These are phyloP conservation scores for Beauveria australis DNA, from an alignment of 2,329 filamentous ascomycete genomes.

Conservation along the genomic window DNA sequence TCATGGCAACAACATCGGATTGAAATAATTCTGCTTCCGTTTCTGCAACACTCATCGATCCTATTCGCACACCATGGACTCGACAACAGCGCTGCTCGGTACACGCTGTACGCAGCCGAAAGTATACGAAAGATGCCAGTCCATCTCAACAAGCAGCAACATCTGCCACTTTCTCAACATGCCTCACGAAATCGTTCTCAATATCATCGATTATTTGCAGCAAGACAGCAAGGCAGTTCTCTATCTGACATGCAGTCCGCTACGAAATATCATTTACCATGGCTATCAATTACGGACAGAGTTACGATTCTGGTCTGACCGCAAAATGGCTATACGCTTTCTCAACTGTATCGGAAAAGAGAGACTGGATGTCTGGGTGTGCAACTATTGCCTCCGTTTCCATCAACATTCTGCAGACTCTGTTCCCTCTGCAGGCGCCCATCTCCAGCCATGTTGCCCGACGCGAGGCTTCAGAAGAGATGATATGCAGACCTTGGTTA, in stretches of 20 bases:
- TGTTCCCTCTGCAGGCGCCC: no score
- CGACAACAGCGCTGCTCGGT: no score
- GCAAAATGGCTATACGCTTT: background rate
- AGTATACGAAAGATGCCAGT: no score
- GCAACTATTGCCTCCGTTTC: background rate
- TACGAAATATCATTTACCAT: background rate
- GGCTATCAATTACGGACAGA: background rate
- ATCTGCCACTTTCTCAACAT: background rate
- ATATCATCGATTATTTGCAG: background rate
- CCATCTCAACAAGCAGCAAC: no score
- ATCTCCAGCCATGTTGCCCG: background rate
- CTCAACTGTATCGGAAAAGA: background rate
- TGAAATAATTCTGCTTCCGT: no score
- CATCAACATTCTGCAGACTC: background rate
- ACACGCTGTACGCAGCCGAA: no score
- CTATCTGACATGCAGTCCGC: background rate
- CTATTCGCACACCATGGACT: no score
- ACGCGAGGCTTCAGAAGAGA: background rate
- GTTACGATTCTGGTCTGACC: background rate
- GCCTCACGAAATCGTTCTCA: background rate
- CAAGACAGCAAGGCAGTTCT: background rate
- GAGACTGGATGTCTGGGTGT: background rate
- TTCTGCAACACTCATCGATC: no score
- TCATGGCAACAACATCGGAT: no score
- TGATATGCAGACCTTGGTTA: background rate